These are phyloP conservation scores for Jamesozyma gamospora DNA, from an alignment of 805 yeast species.

Conservation along the genomic window DNA sequence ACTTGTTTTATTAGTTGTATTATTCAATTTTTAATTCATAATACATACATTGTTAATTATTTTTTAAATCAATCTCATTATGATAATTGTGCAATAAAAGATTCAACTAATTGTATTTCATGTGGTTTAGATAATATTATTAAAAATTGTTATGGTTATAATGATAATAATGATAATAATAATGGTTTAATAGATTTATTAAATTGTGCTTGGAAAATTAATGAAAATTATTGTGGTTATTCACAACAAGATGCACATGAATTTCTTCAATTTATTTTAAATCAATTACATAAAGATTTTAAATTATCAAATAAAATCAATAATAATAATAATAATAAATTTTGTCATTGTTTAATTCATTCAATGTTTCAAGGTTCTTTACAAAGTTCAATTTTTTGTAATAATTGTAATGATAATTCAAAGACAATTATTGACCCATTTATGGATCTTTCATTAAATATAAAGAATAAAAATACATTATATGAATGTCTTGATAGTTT, in stretches of 20 bases:
- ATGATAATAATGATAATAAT: slow-evolving; percentile 13
- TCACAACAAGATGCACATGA: slow-evolving; percentile 99
- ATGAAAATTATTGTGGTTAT: slow-evolving; percentile 82
- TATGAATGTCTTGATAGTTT: slow-evolving; percentile 64
- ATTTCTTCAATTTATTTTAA: slow-evolving; percentile 83
- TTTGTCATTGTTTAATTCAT: slow-evolving; percentile 75
- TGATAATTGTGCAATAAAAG: slow-evolving; percentile 20
- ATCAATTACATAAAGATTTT: slow-evolving; percentile 58
- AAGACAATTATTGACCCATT: slow-evolving; percentile 71
- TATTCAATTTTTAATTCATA: slow-evolving; percentile 82
- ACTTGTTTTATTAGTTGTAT: slow-evolving; percentile 95
- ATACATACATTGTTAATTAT: slow-evolving; percentile 72
- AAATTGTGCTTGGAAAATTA: slow-evolving; percentile 80
- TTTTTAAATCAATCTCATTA: slow-evolving; percentile 43
- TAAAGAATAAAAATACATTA: slow-evolving; percentile 38
- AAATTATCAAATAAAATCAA: slow-evolving; percentile 10
- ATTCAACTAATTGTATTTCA: slow-evolving; percentile 48
- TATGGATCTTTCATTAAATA: slow-evolving; percentile 79
- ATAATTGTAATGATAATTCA: slow-evolving; percentile 54
- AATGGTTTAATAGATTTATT: slow-evolving; percentile 71
- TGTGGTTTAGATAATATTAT: slow-evolving; percentile 80
- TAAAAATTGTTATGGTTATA: slow-evolving; percentile 53
- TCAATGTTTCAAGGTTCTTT: slow-evolving; percentile 74
- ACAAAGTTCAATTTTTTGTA: slow-evolving; percentile 69
- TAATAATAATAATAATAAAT: slow-evolving; percentile 4